Base-by-base conservation (phyloP, 2,329 filamentous ascomycete species). In the Talaromyces sp. region DNA sequence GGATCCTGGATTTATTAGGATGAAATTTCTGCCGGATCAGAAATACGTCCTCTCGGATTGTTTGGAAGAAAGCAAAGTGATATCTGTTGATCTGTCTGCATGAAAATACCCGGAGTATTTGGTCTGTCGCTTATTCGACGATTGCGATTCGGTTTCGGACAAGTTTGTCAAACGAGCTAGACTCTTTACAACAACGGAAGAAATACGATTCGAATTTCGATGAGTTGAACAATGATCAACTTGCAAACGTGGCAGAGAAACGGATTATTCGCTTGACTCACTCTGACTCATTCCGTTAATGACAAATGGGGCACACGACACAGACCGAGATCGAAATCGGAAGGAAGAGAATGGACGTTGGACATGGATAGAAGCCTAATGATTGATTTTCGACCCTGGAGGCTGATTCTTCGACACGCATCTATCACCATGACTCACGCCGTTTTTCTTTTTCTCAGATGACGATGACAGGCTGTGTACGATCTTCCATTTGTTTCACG, bases 151-250 rank as follows among this genome's bases (percentile, higher is more conserved):
- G 31, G n/a, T 56, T 56, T 56, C 52, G 31, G 33, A 39, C 52
- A 56, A 31, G 10, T 56, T 56, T 56, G 52, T 56, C 52, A 37
- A 54, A 56, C 52, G 52, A 56, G 52, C 52, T 39, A 56, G 52
- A 3, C 31, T 56, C 52, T 37, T 56, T 56, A 25, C 52, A 37
- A 56, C n/a, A 5, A 56, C 52, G 52, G 52, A 56, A 7, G 52
- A 22, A 56, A 56, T 39, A 22, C n/a, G 52, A 56, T 39, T 22
- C 31, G 22, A 17, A 54, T 5, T 3, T 19, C 10, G 27, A 33
- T 10, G n/a, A 52, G 33, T 8, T 17, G 49, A 22, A 52, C 49
- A 37, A 54, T 13, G 49, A 52, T 33, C 49, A 52, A 33, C 17
- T 52, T 52, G 50, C 50, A 35, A 19, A 54, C 9, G 35, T 10